Base-by-base conservation (phyloP, 768 basidiomycete genomes). In the Lactarius akahatsu region DNA sequence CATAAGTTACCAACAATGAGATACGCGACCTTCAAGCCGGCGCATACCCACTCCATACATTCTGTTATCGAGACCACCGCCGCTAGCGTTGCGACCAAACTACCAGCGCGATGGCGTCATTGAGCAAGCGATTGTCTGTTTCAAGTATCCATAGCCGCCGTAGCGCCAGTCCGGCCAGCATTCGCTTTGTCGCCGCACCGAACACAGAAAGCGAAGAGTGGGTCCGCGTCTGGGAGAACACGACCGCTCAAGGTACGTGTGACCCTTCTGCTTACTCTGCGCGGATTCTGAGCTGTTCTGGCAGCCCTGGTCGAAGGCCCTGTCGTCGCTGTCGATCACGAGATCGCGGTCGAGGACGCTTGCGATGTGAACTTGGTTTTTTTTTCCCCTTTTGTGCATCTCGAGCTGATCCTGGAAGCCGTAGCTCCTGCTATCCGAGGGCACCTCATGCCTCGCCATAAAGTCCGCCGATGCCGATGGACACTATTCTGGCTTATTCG, bases 291-390 rank as follows among this genome's bases (percentile, higher is more conserved):
- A 56, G 8, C 55, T 32, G 18, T 20, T 18, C 10, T 8, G 32
- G 10, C 38, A 92, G 91, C 90, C 73, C 79, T 92, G 30, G 86
- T 91, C 68, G 89, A 91, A 73, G 82, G 82, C 54, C 84, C 83
- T 3, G 81, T 92, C 57, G 83, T 91, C 18, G 78, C 80, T 32
- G 81, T 93, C 11, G 86, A 87, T 62, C 84, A 84, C n/a, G 85
- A 91, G 55, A 85, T 82, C 9, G 87, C 83, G 58, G 92, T 94
- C 20, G 91, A 94, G 74, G 88, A 90, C 54, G 91, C 91, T 15
- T 93, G 91, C 72, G 90, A 91, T 69, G 91, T 89, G 72, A 72
- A 82, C 78, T 55, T 57, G 30, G 40, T 52, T 8, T 15, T 15
- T 38, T 34, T 9, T 2, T 38, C 2, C 45, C 8, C 56, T 15